Percentiles rank a stretch among this genome's conserved stretches.
phyloP scores from a whole-genome alignment of 2,329 filamentous ascomycete species.

The Fusarium domesticum region DNA sequence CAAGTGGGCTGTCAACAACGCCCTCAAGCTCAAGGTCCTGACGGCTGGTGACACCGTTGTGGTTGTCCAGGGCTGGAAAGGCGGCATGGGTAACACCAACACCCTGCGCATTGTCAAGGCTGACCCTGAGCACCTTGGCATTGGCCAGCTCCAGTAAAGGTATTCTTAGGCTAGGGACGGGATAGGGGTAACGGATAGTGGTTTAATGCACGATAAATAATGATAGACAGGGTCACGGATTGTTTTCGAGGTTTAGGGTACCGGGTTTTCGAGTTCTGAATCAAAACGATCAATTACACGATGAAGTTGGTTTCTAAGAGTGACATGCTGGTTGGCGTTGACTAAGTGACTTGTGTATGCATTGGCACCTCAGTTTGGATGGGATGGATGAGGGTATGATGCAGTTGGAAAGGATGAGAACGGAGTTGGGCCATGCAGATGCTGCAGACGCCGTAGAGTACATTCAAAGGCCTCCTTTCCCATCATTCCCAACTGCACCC shows the following conservation, averaged over 20 bases:
- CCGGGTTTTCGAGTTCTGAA: conserved; percentile 26
- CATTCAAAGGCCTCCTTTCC: too few relatives aligned
- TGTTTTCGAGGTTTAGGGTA: conserved; percentile 29
- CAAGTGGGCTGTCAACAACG: conserved; percentile 92
- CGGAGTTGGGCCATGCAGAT: too few relatives aligned
- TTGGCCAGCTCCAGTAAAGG: conserved; percentile 42
- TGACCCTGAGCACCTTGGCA: conserved; percentile 56
- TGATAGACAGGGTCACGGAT: conserved; percentile 30
- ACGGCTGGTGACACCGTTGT: conserved; percentile 71
- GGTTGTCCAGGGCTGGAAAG: conserved; percentile 88
- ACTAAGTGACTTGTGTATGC: too few relatives aligned
- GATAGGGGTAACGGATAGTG: conserved; percentile 13
- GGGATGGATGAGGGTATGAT: too few relatives aligned
- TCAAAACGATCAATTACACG: conserved; percentile 22
- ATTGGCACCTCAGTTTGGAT: too few relatives aligned
- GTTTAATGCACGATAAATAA: conserved; percentile 31
- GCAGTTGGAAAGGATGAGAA: too few relatives aligned
- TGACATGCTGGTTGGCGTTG: too few relatives aligned
- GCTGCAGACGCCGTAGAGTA: too few relatives aligned
- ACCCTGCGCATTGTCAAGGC: conserved; percentile 66
- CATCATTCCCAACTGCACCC: too few relatives aligned
- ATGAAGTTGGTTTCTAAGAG: conserved; percentile 8
- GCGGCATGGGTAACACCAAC: conserved; percentile 89
- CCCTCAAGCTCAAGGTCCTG: conserved; percentile 76
- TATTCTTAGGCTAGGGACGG: conserved; percentile 9